phyloP scores from a whole-genome alignment of 495 filamentous ascomycete genomes.

The Xylaria palmicola region DNA sequence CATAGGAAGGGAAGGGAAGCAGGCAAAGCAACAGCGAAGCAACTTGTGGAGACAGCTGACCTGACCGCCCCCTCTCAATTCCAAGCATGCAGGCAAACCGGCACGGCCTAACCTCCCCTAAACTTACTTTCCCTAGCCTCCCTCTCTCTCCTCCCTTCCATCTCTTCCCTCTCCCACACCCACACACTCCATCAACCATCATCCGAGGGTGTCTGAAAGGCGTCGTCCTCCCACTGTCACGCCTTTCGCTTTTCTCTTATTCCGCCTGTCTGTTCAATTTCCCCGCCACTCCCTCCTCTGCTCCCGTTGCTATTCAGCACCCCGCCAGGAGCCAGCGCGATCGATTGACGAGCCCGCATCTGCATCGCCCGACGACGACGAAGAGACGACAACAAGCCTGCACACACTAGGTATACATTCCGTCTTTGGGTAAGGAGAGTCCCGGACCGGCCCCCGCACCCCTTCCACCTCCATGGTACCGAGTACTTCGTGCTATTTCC shows the following conservation, averaged over 20 bases:
- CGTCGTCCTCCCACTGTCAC: conserved; percentile 2
- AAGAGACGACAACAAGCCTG: neutral
- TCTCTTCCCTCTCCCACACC: conserved; percentile 7
- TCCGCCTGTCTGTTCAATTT: neutral
- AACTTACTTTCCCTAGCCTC: neutral
- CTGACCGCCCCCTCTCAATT: too few relatives aligned
- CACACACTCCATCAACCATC: conserved; percentile 3
- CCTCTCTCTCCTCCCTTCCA: conserved; percentile 7
- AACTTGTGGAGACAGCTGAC: neutral
- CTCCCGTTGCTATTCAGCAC: neutral
- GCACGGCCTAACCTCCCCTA: neutral
- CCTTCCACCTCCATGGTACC: too few relatives aligned
- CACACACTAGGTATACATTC: neutral
- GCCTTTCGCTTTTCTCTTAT: neutral
- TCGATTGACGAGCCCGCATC: neutral
- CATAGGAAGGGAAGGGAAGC: neutral
- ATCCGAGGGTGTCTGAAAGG: conserved; percentile 9
- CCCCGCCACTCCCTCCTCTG: neutral
- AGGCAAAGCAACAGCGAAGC: conserved; percentile 3
- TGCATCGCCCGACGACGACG: conserved; percentile 4
- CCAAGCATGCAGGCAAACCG: too few relatives aligned
- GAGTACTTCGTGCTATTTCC: too few relatives aligned
- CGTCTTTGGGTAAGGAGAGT: conserved; percentile 10
- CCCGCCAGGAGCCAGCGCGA: neutral
- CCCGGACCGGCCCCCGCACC: too few relatives aligned